Evolutionary conservation across 2,329 filamentous ascomycete species (phyloP).

Genomic region (Claviceps digitariae): DNA sequence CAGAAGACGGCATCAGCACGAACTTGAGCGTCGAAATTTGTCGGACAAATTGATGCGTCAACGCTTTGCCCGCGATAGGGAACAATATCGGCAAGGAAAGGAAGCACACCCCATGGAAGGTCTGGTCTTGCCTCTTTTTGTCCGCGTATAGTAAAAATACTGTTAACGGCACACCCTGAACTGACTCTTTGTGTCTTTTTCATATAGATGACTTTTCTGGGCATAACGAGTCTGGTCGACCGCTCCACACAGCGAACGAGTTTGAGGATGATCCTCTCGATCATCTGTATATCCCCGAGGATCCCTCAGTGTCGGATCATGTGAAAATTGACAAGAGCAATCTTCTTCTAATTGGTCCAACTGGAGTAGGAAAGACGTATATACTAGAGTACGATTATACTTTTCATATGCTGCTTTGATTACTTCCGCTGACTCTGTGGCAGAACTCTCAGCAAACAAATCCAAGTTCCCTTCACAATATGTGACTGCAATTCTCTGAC

Average conservation of each 20-base stretch:
- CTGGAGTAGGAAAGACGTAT: conserved; percentile 90
- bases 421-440: conserved; percentile 11
- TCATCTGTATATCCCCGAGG: conserved; percentile 36
- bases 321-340: conserved; percentile 93
- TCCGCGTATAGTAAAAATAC: no score
- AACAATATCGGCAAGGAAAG: conserved; percentile 36
- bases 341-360: conserved; percentile 77
- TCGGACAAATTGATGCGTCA: conserved; percentile 58
- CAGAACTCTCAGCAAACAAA: conserved; percentile 77
- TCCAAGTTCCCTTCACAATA: conserved; percentile 93
- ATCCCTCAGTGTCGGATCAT: conserved; percentile 26
- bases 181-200: conserved; percentile 20
- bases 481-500: conserved; percentile 94
- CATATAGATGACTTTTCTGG: conserved; percentile 41
- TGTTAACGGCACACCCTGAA: neutral
- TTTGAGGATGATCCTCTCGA: conserved; percentile 21
- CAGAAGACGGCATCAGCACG: conserved; percentile 63
- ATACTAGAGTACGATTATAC: conserved; percentile 54
- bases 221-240: conserved; percentile 33
- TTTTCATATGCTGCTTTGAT: neutral
- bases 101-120: conserved; percentile 69
- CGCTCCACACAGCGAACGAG: conserved; percentile 23
- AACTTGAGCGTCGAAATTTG: conserved; percentile 45
- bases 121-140: conserved; percentile 22
- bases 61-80: conserved; percentile 54